Base-by-base conservation (phyloP, 768 basidiomycete species). In the Auriscalpium orientale region DNA sequence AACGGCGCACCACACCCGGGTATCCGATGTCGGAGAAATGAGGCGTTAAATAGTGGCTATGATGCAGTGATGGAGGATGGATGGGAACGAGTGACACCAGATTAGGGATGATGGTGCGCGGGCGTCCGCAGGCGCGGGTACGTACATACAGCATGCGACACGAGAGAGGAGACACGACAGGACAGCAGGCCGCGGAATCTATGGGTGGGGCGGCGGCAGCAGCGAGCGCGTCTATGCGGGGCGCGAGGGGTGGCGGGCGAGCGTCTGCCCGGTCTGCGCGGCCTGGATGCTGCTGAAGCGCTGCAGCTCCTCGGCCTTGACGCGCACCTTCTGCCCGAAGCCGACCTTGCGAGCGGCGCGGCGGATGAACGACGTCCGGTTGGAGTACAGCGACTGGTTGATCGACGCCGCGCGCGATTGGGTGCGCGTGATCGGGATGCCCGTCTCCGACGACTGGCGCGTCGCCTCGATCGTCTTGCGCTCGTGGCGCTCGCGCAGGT, bases 341-440 rank as follows among this genome's bases (percentile, higher is more conserved):
- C 92, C 91, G 67, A 95, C 89, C 73, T 89, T 89, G 72, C 87
- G 82, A 55, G 81, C 86, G 53, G 91, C 91, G 57, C 91, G 87
- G 64, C 84, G 84, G 68, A 98, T 85, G 82, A 98, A 98, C 60
- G 81, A 84, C 53, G 91, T 90, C 80, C 95, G 91, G 73, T 97
- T 97, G 53, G 89, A 90, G 81, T 97, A 98, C 63, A 95, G 70
- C 11, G 89, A 90, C 72, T 94, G 91, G 75, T 95, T 90, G 65
- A 92, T 77, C 37, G 90, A 92, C 13, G 89, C 89, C 28, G 83
- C 90, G 65, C 95, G 91, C 1, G 93, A 95, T 63, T 87, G 84
- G 37, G 92, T 97, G 65, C 94, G 88, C 34, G 79, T 81, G 58
- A 97, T 83, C 8, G 88, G 88, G 56, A 92, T 73, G 56, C 85